These are phyloP conservation scores for Jacaranda copaia DNA, from an alignment of 257 asterid genomes.

Conservation along the genomic window DNA sequence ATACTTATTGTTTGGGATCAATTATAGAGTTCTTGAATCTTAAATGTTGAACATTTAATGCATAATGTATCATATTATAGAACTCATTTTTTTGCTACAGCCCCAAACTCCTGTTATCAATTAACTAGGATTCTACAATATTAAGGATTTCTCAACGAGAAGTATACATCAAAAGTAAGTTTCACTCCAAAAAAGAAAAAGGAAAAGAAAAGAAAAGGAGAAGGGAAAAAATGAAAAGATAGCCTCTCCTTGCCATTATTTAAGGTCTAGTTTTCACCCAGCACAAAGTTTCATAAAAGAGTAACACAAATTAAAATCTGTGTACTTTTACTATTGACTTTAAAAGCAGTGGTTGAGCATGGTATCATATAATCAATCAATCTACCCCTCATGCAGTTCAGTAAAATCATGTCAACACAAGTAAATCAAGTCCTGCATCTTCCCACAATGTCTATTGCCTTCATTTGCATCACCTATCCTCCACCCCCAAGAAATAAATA, in stretches of 20 bases:
- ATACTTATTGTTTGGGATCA: constrained; percentile 6
- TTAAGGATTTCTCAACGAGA: neutral
- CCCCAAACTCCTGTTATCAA: neutral
- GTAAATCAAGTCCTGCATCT: neutral
- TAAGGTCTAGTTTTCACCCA: too few species aligned
- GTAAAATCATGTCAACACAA: constrained; percentile 16
- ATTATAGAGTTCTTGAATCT: neutral
- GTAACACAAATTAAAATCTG: too few species aligned
- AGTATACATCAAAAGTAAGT: constrained; percentile 15
- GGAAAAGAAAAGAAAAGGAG: too few species aligned
- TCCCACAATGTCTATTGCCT: neutral
- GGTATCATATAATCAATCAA: too few species aligned
- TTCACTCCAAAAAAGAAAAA: neutral
- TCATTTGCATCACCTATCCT: neutral
- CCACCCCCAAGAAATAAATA: neutral
- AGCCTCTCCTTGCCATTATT: too few species aligned
- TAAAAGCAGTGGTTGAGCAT: too few species aligned
- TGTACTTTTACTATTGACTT: too few species aligned
- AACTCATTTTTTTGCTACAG: neutral
- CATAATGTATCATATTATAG: neutral
- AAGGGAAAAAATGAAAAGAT: too few species aligned
- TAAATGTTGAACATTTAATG: neutral
- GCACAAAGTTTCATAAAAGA: too few species aligned
- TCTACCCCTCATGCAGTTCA: constrained; percentile 11
- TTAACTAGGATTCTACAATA: neutral